Evolutionary conservation across 257 asterid species (phyloP).

Genomic region (Ocimum tenuiflorum): DNA sequence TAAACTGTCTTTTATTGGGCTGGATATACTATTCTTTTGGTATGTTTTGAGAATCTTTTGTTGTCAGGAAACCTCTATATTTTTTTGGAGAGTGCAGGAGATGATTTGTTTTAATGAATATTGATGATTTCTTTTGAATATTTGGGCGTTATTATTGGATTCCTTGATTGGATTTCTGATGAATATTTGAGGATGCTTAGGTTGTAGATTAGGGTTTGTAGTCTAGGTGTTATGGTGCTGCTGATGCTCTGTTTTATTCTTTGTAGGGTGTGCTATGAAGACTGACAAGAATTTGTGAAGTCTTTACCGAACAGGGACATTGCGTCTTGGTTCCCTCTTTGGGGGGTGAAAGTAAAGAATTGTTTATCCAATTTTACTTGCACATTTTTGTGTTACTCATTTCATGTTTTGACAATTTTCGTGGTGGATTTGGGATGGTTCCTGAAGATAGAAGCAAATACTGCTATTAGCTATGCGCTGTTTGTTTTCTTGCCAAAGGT

Average conservation of each 20-base stretch:
- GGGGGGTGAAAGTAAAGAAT: slow-evolving; percentile 22
- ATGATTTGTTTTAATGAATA: slow-evolving; percentile 9
- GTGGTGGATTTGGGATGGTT: slow-evolving; percentile 32
- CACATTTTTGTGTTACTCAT: slow-evolving; percentile 14
- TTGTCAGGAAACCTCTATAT: background rate
- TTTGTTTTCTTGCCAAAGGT: slow-evolving; percentile 39
- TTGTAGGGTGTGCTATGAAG: slow-evolving; percentile 33
- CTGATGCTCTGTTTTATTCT: slow-evolving; percentile 29
- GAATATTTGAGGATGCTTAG: slow-evolving; percentile 4
- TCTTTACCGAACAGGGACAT: slow-evolving; percentile 18
- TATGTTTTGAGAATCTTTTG: background rate
- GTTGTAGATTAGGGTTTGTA: slow-evolving; percentile 28
- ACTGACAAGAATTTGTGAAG: slow-evolving; percentile 21
- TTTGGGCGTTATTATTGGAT: slow-evolving; percentile 2
- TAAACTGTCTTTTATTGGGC: background rate
- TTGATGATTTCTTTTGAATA: background rate
- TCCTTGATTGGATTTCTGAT: background rate
- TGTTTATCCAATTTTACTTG: slow-evolving; percentile 15
- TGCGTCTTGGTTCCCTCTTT: slow-evolving; percentile 21
- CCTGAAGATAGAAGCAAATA: slow-evolving; percentile 14
- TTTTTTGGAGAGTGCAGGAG: background rate
- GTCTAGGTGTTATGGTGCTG: slow-evolving; percentile 6
- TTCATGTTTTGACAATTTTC: slow-evolving; percentile 27
- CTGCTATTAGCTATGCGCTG: slow-evolving; percentile 32
- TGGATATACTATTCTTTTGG: background rate